phyloP scores from a whole-genome alignment of 192 early-diverging fungal species.

The Coemansia sp. region DNA sequence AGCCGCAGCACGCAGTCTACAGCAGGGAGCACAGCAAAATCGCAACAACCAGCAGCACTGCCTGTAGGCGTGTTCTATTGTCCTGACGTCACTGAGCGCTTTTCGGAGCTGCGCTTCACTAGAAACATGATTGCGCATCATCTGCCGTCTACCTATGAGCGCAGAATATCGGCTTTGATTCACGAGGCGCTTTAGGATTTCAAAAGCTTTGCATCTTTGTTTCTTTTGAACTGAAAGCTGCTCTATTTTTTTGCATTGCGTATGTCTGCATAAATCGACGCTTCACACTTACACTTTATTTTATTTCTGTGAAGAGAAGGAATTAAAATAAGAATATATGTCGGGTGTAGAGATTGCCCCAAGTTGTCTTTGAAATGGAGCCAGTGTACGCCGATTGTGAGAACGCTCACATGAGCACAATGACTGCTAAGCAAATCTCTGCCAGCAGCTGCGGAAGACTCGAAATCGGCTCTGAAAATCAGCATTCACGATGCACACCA shows the following conservation, averaged over 20 bases:
- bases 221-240: too few species aligned
- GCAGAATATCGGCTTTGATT: slow-evolving; percentile 43
- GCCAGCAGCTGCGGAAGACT: not conserved
- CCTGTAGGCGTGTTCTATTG: slow-evolving; percentile 61
- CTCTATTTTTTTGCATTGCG: too few species aligned
- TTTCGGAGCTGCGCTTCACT: slow-evolving; percentile 78
- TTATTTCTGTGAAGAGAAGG: too few species aligned
- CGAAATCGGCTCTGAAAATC: not conserved
- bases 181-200: slow-evolving; percentile 21
- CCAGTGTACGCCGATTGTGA: not conserved
- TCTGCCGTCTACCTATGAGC: slow-evolving; percentile 71
- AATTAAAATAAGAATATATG: too few species aligned
- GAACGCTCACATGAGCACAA: not conserved
- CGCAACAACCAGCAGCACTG: slow-evolving; percentile 13
- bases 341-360: too few species aligned
- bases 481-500: not conserved
- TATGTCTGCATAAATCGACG: too few species aligned
- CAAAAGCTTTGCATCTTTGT: too few species aligned
- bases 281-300: too few species aligned
- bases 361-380: not conserved
- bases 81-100: slow-evolving; percentile 75
- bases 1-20: slow-evolving; percentile 2
- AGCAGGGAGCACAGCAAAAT: not conserved
- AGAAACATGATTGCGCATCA: slow-evolving; percentile 80
- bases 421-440: not conserved